These are phyloP conservation scores for Primulina tabacum DNA, from an alignment of 257 asterid species.

Conservation along the genomic window DNA sequence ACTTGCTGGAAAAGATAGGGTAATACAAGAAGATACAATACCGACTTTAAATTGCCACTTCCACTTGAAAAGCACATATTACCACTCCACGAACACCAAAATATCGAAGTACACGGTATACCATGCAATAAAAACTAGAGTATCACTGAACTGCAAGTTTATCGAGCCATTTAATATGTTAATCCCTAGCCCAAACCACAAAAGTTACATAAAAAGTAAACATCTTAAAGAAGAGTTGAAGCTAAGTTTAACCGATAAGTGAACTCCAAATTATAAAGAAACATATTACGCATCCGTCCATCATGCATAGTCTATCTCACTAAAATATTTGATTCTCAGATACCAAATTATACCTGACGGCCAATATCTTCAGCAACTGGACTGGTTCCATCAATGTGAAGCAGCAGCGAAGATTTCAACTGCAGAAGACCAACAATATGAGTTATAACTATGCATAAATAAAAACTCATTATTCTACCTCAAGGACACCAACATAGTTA, in stretches of 20 bases:
- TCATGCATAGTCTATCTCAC: not conserved
- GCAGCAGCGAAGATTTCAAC: constrained; percentile 87
- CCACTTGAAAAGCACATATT: not conserved
- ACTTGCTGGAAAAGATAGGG: not conserved
- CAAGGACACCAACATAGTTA: not conserved
- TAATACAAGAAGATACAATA: not conserved
- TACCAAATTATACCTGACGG: constrained; percentile 67
- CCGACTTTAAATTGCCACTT: not conserved
- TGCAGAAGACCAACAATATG: constrained; percentile 33
- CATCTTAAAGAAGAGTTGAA: not conserved
- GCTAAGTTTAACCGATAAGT: not conserved
- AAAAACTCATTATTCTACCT: not conserved
- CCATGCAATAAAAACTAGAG: not conserved
- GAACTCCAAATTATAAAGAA: not conserved
- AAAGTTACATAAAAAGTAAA: not conserved
- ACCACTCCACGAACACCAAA: not conserved
- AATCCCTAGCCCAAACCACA: not conserved
- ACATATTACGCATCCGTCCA: not conserved
- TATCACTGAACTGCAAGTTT: not conserved
- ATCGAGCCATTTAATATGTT: not conserved
- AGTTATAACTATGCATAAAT: constrained; percentile 12
- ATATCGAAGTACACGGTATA: not conserved
- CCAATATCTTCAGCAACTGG: constrained; percentile 96
- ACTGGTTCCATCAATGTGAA: constrained; percentile 94
- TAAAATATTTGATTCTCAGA: not conserved